A percentile compares a stretch with the other conserved stretches of the same genome.
These are phyloP conservation scores for Dryas octopetala DNA, from an alignment of 306 rosid genomes.

Conservation along the genomic window DNA sequence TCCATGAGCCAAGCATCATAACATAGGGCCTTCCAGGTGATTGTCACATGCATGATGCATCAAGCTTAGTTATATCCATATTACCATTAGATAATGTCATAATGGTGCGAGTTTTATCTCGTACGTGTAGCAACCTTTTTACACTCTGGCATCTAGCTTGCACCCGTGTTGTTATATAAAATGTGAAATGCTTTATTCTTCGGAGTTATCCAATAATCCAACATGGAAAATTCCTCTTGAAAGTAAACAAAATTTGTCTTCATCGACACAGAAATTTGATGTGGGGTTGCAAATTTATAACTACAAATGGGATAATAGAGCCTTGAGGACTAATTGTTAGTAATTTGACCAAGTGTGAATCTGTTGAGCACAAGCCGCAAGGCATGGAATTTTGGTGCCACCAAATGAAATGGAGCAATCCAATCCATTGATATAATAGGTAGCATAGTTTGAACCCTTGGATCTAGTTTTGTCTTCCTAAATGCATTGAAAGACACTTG, in stretches of 20 bases:
- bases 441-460: not conserved
- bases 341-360: too few relatives aligned
- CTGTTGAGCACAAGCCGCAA: not conserved
- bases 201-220: too few relatives aligned
- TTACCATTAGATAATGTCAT: too few relatives aligned
- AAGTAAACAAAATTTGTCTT: not conserved
- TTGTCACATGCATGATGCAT: not conserved
- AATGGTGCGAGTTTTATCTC: not conserved
- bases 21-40: not conserved
- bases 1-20: not conserved
- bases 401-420: not conserved
- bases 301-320: not conserved
- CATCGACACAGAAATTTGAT: not conserved
- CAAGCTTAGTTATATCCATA: too few relatives aligned
- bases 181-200: not conserved
- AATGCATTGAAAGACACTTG: not conserved
- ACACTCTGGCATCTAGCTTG: too few relatives aligned
- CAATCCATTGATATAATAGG: not conserved
- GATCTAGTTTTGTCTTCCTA: not conserved
- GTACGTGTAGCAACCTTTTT: not conserved
- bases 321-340: not conserved
- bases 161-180: too few relatives aligned
- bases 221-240: not conserved
- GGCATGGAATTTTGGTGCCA: conserved; percentile 7
- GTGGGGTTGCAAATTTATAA: not conserved